Conservation (phyloP, 1,139 yeast species). For the Blastobotrys ciferrii region DNA sequence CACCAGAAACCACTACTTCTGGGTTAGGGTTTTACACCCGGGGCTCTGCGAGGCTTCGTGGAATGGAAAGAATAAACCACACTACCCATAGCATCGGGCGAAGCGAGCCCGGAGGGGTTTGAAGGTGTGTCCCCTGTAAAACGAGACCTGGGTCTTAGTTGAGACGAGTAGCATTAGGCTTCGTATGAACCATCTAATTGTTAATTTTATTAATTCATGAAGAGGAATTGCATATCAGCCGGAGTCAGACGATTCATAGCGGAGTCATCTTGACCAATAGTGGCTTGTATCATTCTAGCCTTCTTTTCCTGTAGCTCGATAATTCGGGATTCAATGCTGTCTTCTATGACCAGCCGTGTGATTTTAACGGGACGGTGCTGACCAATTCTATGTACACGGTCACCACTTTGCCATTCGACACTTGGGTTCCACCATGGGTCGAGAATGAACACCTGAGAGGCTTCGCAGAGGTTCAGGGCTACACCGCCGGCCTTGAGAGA, state of each 20-base stretch:
- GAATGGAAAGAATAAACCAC: no score
- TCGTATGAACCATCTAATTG: no score
- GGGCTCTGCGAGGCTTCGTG: no score
- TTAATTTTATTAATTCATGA: slow-evolving; percentile 65
- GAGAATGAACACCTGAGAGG: slow-evolving; percentile 89
- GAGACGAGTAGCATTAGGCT: no score
- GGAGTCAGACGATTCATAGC: slow-evolving; percentile 88
- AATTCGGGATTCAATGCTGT: slow-evolving; percentile 92
- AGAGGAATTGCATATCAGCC: slow-evolving; percentile 89
- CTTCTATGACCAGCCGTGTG: slow-evolving; percentile 89
- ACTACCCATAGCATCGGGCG: no score
- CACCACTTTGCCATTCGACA: slow-evolving; percentile 98
- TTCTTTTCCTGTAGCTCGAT: slow-evolving; percentile 94
- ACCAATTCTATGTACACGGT: slow-evolving; percentile 96
- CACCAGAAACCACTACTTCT: no score
- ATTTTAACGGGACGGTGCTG: slow-evolving; percentile 94
- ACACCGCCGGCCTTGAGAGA: slow-evolving; percentile 98
- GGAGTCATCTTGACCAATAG: slow-evolving; percentile 86
- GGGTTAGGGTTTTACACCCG: no score
- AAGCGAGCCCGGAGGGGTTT: no score
- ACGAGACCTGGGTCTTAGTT: no score
- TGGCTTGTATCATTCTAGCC: slow-evolving; percentile 96
- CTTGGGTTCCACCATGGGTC: slow-evolving; percentile 99
- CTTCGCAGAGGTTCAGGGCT: slow-evolving; percentile 92
- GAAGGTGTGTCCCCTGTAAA: no score